phyloP scores from a whole-genome alignment of 1,139 yeast species.

The Geotrichum histeridarum region DNA sequence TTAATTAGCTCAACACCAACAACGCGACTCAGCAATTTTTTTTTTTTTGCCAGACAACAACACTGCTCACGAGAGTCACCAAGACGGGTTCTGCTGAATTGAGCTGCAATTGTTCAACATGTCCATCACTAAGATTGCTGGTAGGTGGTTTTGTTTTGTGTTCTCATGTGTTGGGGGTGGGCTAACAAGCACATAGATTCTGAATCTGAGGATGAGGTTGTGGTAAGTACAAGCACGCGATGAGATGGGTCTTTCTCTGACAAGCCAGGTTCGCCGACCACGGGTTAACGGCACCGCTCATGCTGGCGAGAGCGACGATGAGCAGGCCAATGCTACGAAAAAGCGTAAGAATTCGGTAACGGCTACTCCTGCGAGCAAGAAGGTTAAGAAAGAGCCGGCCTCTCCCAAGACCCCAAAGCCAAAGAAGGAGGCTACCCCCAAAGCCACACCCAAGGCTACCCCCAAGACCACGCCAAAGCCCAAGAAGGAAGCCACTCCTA shows the following conservation, averaged over 20 bases:
- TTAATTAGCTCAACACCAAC: too few relatives aligned
- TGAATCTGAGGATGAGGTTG: conserved; percentile 5
- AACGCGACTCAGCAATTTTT: too few relatives aligned
- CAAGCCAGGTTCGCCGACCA: neutral
- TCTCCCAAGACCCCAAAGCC: conserved; percentile 2
- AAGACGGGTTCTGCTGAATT: too few relatives aligned
- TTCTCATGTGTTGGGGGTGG: too few relatives aligned
- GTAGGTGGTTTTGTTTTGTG: neutral
- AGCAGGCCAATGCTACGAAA: conserved; percentile 24
- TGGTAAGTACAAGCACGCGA: conserved; percentile 4
- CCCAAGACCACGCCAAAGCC: conserved; percentile 7
- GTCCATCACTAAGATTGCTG: neutral
- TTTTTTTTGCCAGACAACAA: too few relatives aligned
- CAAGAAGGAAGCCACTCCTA: neutral
- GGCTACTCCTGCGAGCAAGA: conserved; percentile 10
- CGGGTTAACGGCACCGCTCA: conserved; percentile 47
- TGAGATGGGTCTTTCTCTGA: neutral
- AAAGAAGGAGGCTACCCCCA: conserved; percentile 13
- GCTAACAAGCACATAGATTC: neutral
- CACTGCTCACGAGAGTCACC: too few relatives aligned
- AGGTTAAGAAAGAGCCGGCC: conserved; percentile 16
- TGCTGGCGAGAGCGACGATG: conserved; percentile 39
- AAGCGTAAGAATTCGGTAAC: conserved; percentile 12
- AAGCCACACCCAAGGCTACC: conserved; percentile 8
- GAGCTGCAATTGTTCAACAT: neutral